Percentiles rank a stretch among this genome's conserved stretches.
Evolutionary conservation across 768 basidiomycete genomes (phyloP).

Genomic region (Tylopilus subfusipes): DNA sequence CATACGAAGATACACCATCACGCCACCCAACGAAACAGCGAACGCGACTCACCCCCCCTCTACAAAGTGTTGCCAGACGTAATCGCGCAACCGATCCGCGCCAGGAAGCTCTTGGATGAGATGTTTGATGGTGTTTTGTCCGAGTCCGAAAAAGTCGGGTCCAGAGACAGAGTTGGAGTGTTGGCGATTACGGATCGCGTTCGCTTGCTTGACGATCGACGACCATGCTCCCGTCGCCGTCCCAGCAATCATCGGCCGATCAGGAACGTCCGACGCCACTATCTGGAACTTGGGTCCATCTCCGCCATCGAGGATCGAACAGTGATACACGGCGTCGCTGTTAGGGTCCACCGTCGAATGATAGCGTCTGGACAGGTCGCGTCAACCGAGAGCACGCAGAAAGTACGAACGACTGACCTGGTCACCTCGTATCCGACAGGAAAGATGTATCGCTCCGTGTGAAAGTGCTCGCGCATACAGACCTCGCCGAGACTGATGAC

Average conservation of each 20-base stretch:
- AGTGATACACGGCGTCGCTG: conserved; percentile 70
- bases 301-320: conserved; percentile 80
- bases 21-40: conserved; percentile 8
- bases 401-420: conserved; percentile 43
- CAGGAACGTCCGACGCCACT: conserved; percentile 66
- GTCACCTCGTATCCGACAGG: conserved; percentile 84
- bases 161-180: conserved; percentile 87
- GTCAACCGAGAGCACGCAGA: conserved; percentile 1
- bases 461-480: conserved; percentile 80
- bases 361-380: conserved; percentile 55
- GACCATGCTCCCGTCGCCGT: conserved; percentile 89
- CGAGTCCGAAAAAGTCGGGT: conserved; percentile 84
- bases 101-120: conserved; percentile 82
- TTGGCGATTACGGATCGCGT: conserved; percentile 73
- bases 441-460: conserved; percentile 86
- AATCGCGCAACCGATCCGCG: conserved; percentile 68
- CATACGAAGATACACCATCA: neutral
- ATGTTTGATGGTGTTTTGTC: conserved; percentile 86
- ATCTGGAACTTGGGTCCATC: conserved; percentile 87
- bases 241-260: conserved; percentile 73
- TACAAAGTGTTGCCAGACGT: conserved; percentile 82
- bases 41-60: conserved; percentile 72
- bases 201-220: conserved; percentile 77
- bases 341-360: conserved; percentile 69
- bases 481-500: conserved; percentile 71